Evolutionary conservation across 495 filamentous ascomycete genomes (phyloP).

Genomic region (Trypethelium eluteriae): DNA sequence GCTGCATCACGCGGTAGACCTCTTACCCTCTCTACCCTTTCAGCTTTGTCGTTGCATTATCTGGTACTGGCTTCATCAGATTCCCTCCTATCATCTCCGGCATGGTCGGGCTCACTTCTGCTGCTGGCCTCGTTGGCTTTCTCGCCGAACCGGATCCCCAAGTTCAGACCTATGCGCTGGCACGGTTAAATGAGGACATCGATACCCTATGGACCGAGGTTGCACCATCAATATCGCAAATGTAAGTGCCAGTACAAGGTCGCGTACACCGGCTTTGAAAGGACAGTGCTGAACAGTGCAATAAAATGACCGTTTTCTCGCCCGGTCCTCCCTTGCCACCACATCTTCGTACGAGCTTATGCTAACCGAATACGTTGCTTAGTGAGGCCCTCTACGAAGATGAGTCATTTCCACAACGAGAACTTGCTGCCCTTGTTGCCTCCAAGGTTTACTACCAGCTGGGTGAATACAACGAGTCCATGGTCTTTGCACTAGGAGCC

Average conservation of each 20-base stretch:
- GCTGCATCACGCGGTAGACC: conserved; percentile 25
- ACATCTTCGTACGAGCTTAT: background rate
- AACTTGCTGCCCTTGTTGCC: conserved; percentile 87
- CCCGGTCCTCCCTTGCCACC: background rate
- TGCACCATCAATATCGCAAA: conserved; percentile 79
- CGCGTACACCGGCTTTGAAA: background rate
- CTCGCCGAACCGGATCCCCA: conserved; percentile 88
- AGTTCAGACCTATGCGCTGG: conserved; percentile 86
- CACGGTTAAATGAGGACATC: conserved; percentile 89
- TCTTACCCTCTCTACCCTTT: background rate
- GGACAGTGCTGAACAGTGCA: no score
- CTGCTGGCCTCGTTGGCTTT: conserved; percentile 89
- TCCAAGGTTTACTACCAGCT: conserved; percentile 99
- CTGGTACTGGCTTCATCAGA: background rate
- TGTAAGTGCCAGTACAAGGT: conserved; percentile 52
- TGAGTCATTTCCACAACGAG: conserved; percentile 84
- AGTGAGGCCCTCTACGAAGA: conserved; percentile 98
- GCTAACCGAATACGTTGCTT: background rate
- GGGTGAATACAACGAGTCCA: conserved; percentile 97
- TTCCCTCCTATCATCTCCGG: conserved; percentile 23
- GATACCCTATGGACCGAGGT: conserved; percentile 97
- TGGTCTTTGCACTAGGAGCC: conserved; percentile 93
- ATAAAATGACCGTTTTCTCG: background rate
- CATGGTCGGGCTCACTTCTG: conserved; percentile 93
- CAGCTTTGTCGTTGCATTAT: conserved; percentile 12